Percentiles rank a stretch among this genome's conserved stretches.
Conservation (phyloP, 2,329 filamentous ascomycete genomes). For the Ascochyta koolunga region DNA sequence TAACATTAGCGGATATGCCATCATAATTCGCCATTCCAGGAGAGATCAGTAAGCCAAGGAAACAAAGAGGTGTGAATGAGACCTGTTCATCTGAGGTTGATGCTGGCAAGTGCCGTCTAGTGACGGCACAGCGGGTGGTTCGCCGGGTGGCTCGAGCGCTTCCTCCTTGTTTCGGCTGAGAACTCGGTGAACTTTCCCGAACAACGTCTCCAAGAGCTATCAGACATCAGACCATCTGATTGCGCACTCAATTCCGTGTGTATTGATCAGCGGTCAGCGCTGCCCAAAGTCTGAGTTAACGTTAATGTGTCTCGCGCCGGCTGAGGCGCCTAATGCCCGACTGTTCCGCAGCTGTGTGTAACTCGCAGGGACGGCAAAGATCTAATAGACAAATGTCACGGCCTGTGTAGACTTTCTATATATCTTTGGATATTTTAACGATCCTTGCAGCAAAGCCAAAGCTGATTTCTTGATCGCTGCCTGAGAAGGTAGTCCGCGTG, state of each 20-base stretch:
- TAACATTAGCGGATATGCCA: not conserved
- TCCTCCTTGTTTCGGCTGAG: not conserved
- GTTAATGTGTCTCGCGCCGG: not conserved
- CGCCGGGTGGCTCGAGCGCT: not conserved
- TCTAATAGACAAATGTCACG: too few species aligned
- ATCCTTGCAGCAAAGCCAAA: too few species aligned
- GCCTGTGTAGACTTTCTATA: too few species aligned
- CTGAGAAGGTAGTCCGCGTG: too few species aligned
- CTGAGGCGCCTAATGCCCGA: too few species aligned
- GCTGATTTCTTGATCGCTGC: too few species aligned
- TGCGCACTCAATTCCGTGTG: not conserved
- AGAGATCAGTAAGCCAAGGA: too few species aligned
- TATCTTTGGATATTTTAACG: too few species aligned
- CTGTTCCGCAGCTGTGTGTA: not conserved
- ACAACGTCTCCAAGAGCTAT: not conserved
- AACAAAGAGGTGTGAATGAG: too few species aligned
- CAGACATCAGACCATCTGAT: slow-evolving; percentile 2
- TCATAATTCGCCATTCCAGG: not conserved
- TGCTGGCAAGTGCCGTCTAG: slow-evolving; percentile 1
- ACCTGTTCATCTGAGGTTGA: not conserved
- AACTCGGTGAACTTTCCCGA: not conserved
- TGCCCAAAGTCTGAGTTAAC: not conserved
- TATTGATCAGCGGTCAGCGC: not conserved
- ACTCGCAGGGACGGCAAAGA: not conserved
- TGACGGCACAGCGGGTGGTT: not conserved